These are phyloP conservation scores for Apiotrichum domesticum DNA, from an alignment of 1,284 basidiomycete genomes.

Conservation along the genomic window DNA sequence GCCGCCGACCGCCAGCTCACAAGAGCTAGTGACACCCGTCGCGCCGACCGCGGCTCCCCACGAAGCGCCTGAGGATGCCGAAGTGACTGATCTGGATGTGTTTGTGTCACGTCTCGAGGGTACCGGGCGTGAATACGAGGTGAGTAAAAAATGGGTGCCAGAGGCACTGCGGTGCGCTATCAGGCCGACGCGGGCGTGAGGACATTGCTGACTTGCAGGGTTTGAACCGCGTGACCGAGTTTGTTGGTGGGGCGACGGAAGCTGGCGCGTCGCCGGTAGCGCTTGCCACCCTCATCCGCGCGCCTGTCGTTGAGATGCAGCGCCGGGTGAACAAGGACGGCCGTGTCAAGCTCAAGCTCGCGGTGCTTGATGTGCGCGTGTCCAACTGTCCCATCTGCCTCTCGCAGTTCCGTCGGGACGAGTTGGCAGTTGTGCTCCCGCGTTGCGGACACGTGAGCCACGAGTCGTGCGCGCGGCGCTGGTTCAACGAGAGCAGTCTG, in stretches of 20 bases:
- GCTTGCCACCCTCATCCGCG: conserved; percentile 52
- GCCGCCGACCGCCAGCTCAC: conserved; percentile 31
- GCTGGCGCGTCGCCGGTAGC: conserved; percentile 34
- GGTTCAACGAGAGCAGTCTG: conserved; percentile 40
- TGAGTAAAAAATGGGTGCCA: conserved; percentile 39
- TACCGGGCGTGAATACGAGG: conserved; percentile 57
- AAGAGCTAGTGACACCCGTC: conserved; percentile 17
- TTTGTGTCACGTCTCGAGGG: conserved; percentile 54
- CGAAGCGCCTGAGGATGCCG: not conserved
- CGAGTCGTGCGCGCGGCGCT: conserved; percentile 39
- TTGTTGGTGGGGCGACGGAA: conserved; percentile 55
- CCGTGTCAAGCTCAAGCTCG: conserved; percentile 68
- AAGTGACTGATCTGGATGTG: conserved; percentile 56
- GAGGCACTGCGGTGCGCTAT: not conserved
- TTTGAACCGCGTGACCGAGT: conserved; percentile 57
- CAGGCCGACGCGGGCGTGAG: too few relatives aligned
- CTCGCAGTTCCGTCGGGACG: conserved; percentile 62
- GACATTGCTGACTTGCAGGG: conserved; percentile 46
- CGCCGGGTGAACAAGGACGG: conserved; percentile 63
- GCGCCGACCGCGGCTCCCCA: not conserved
- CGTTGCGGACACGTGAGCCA: conserved; percentile 60
- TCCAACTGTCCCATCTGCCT: conserved; percentile 75
- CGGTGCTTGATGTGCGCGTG: conserved; percentile 63
- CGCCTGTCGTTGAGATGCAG: conserved; percentile 59
- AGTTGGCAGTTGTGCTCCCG: conserved; percentile 57